phyloP scores from a whole-genome alignment of 208 protist species.

The Wallacemonas sp. region DNA sequence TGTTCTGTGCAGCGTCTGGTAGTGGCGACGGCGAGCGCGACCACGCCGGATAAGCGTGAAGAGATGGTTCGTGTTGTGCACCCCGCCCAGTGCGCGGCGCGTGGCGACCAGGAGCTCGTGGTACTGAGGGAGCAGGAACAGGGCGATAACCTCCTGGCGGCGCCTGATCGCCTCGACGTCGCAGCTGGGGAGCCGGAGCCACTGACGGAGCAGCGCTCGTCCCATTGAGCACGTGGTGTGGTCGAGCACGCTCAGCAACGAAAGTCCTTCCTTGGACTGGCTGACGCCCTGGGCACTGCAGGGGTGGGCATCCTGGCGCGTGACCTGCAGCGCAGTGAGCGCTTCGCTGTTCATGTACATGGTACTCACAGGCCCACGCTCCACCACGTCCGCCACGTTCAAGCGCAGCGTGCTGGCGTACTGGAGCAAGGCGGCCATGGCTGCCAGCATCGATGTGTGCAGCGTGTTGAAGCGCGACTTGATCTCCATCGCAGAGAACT shows the following conservation, averaged over 20 bases:
- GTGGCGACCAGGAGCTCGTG: conserved; percentile 47
- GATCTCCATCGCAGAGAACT: conserved; percentile 35
- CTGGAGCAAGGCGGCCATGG: conserved; percentile 71
- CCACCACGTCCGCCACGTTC: conserved; percentile 72
- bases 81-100: conserved; percentile 47
- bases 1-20: conserved; percentile 59
- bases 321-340: conserved; percentile 61
- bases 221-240: conserved; percentile 53
- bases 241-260: conserved; percentile 70
- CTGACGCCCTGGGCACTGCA: conserved; percentile 75
- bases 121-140: conserved; percentile 54
- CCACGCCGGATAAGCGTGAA: conserved; percentile 77
- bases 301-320: conserved; percentile 76
- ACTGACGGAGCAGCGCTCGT: conserved; percentile 68
- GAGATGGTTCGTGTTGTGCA: conserved; percentile 49
- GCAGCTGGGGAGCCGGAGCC: conserved; percentile 67
- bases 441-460: conserved; percentile 67
- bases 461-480: conserved; percentile 47
- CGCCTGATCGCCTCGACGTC: conserved; percentile 52
- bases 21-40: conserved; percentile 53
- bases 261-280: conserved; percentile 81
- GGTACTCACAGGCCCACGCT: conserved; percentile 50
- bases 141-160: conserved; percentile 64
- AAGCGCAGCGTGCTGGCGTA: conserved; percentile 41
- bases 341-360: conserved; percentile 65